These are phyloP conservation scores for Venturia nashicola DNA, from an alignment of 2,329 filamentous ascomycete genomes.

Conservation along the genomic window DNA sequence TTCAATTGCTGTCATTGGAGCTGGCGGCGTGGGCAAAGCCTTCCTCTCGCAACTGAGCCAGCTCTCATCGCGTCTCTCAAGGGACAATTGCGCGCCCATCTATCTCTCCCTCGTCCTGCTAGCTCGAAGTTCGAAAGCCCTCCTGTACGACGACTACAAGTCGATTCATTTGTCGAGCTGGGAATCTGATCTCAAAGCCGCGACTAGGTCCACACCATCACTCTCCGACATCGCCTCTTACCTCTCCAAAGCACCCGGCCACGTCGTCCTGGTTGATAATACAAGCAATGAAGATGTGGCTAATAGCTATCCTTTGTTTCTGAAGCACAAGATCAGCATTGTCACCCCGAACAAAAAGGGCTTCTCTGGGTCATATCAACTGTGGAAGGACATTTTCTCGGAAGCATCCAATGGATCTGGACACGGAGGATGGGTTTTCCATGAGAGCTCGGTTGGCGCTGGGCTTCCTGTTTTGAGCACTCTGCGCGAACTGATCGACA, in stretches of 20 bases:
- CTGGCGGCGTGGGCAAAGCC: conserved; percentile 83
- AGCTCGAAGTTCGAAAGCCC: conserved; percentile 70
- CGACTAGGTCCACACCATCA: conserved; percentile 51
- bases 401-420: conserved; percentile 51
- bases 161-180: conserved; percentile 50
- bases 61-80: conserved; percentile 48
- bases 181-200: conserved; percentile 48
- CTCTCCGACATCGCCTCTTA: conserved; percentile 64
- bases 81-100: conserved; percentile 42
- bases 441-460: conserved; percentile 89
- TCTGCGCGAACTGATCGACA: conserved; percentile 85
- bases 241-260: conserved; percentile 64
- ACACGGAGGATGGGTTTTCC: conserved; percentile 58
- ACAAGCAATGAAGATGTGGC: conserved; percentile 84
- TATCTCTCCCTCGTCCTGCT: conserved; percentile 74
- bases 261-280: conserved; percentile 84
- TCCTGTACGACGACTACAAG: conserved; percentile 63
- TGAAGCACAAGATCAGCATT: conserved; percentile 73
- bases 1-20: conserved; percentile 44
- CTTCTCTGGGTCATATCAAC: conserved; percentile 67
- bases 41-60: conserved; percentile 73
- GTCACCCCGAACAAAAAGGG: conserved; percentile 98
- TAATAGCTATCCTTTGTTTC: conserved; percentile 66
- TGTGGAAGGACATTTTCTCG: conserved; percentile 81
- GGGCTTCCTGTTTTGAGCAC: conserved; percentile 90